These are phyloP conservation scores for Solanum habrochaites DNA, from an alignment of 257 asterid species.

Conservation along the genomic window DNA sequence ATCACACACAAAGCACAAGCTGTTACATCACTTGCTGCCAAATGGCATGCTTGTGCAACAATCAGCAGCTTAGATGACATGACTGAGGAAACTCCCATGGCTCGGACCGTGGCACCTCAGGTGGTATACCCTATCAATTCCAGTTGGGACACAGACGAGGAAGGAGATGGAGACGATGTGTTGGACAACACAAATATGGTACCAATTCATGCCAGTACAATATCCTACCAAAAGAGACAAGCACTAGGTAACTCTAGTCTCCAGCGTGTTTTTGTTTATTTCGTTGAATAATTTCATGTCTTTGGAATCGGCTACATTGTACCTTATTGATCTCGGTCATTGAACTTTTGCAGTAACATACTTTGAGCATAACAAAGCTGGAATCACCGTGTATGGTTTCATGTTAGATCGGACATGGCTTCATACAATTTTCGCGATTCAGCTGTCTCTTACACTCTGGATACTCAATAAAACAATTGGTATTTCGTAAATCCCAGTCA, in stretches of 20 bases:
- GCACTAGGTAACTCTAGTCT: conserved; percentile 53
- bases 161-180: conserved; percentile 78
- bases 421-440: conserved; percentile 59
- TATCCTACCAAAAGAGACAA: conserved; percentile 86
- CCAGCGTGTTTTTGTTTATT: background rate
- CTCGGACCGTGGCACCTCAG: conserved; percentile 19
- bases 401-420: conserved; percentile 82
- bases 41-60: conserved; percentile 91
- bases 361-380: conserved; percentile 84
- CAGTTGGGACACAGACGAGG: conserved; percentile 55
- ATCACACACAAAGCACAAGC: conserved; percentile 85
- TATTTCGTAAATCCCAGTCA: conserved; percentile 24
- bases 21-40: conserved; percentile 67
- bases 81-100: conserved; percentile 24
- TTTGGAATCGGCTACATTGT: background rate
- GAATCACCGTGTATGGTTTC: conserved; percentile 86
- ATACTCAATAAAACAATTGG: conserved; percentile 76
- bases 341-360: conserved; percentile 53
- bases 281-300: background rate
- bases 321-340: background rate
- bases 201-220: conserved; percentile 34
- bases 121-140: conserved; percentile 7
- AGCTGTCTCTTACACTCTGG: conserved; percentile 82
- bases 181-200: conserved; percentile 59
- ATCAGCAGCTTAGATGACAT: conserved; percentile 42